A percentile compares a stretch with the other conserved stretches of the same genome.
Evolutionary conservation across 1,284 basidiomycete species (phyloP).

Genomic region (Cutaneotrichosporon dermatis): DNA sequence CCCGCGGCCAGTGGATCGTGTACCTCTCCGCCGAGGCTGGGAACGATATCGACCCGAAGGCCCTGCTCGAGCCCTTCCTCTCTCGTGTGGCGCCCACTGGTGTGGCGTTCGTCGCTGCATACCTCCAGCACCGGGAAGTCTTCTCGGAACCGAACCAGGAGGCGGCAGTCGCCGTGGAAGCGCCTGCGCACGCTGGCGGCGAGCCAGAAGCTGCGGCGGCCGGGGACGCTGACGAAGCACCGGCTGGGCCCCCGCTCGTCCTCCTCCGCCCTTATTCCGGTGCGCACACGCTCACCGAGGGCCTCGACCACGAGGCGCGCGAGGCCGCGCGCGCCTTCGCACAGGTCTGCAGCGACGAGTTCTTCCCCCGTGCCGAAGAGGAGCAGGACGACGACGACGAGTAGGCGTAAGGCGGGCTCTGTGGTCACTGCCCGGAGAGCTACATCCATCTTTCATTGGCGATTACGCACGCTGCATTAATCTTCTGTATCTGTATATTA

Average conservation of each 20-base stretch:
- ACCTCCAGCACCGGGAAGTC: slow-evolving; percentile 4
- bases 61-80: slow-evolving; percentile 28
- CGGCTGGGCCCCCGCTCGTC: slow-evolving; percentile 5
- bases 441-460: no score
- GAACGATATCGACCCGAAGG: slow-evolving; percentile 2
- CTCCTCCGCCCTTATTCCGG: slow-evolving; percentile 33
- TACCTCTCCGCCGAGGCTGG: slow-evolving; percentile 39
- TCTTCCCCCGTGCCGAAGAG: slow-evolving; percentile 54
- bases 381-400: slow-evolving; percentile 50
- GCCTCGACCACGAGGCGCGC: slow-evolving; percentile 42
- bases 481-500: no score
- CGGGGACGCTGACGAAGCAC: not conserved
- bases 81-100: slow-evolving; percentile 13
- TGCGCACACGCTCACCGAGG: slow-evolving; percentile 33
- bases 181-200: no score
- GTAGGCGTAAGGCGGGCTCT: not conserved
- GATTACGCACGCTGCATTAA: no score
- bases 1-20: slow-evolving; percentile 69
- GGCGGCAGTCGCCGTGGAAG: no score
- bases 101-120: slow-evolving; percentile 5
- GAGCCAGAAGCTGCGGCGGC: not conserved
- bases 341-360: slow-evolving; percentile 28
- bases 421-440: no score
- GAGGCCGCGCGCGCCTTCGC: slow-evolving; percentile 36
- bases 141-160: not conserved